Percentiles rank a stretch among this genome's conserved stretches.
Conservation (phyloP, 2,329 filamentous ascomycete genomes). For the Lasiodiplodia sp. region DNA sequence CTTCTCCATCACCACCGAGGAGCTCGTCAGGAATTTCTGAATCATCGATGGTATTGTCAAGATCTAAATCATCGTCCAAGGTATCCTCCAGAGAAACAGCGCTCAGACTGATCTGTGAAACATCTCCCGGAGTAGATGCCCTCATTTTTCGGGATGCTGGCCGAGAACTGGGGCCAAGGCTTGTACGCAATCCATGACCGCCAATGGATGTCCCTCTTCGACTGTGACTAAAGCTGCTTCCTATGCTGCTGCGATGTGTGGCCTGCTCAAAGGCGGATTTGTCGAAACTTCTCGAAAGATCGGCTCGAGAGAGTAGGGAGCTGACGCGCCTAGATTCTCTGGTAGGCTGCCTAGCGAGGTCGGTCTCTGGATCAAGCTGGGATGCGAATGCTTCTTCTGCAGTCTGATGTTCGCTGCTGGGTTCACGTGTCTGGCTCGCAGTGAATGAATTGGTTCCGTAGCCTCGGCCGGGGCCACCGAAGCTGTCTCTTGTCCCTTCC, state of each 20-base stretch:
- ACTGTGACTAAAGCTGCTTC: slow-evolving; percentile 57
- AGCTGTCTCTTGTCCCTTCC: slow-evolving; percentile 76
- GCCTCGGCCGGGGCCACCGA: slow-evolving; percentile 63
- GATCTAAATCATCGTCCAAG: slow-evolving; percentile 47
- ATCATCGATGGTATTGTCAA: slow-evolving; percentile 48
- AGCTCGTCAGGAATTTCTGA: slow-evolving; percentile 50
- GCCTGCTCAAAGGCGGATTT: slow-evolving; percentile 79
- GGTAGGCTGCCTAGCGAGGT: slow-evolving; percentile 59
- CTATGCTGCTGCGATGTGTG: slow-evolving; percentile 53
- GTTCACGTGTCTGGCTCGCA: slow-evolving; percentile 40
- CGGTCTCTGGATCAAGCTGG: slow-evolving; percentile 58
- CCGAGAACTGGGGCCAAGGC: slow-evolving; percentile 50
- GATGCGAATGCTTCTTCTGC: slow-evolving; percentile 58
- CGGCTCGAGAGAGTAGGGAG: slow-evolving; percentile 85
- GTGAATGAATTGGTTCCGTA: slow-evolving; percentile 51
- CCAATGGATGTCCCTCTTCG: slow-evolving; percentile 79
- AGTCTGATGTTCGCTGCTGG: slow-evolving; percentile 44
- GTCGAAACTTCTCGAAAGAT: slow-evolving; percentile 85
- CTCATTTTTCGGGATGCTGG: slow-evolving; percentile 50
- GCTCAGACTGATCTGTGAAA: slow-evolving; percentile 49
- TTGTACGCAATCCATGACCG: slow-evolving; percentile 68
- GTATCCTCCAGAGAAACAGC: slow-evolving; percentile 48
- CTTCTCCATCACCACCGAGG: slow-evolving; percentile 41
- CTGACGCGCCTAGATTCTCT: slow-evolving; percentile 81
- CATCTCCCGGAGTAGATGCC: slow-evolving; percentile 63